A percentile compares a stretch with the other conserved stretches of the same genome.
phyloP scores from a whole-genome alignment of 179 eudicot species.

The Sideroxylon spinosum region DNA sequence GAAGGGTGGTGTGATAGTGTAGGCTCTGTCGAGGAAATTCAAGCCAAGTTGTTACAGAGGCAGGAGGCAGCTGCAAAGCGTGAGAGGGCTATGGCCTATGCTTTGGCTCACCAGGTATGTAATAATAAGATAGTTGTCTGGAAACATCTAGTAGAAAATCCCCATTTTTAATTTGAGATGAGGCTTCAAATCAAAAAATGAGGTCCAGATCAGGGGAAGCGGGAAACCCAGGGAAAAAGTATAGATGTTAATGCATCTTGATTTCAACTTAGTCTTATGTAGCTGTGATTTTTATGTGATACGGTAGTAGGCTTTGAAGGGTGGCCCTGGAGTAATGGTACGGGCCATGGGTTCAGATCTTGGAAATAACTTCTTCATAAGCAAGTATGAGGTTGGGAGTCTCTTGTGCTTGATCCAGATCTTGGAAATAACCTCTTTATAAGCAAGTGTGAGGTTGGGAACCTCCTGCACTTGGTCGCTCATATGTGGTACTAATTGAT shows the following conservation, averaged over 20 bases:
- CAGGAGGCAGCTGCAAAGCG: conserved; percentile 60
- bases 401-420: too few species aligned
- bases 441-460: too few species aligned
- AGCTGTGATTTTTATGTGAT: too few species aligned
- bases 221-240: background rate
- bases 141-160: background rate
- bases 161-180: background rate
- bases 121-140: background rate
- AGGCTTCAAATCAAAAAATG: background rate
- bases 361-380: too few species aligned
- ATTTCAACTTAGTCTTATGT: background rate
- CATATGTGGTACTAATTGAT: too few species aligned
- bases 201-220: background rate
- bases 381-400: too few species aligned
- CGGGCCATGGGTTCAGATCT: too few species aligned
- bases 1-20: conserved; percentile 75
- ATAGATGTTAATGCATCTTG: background rate
- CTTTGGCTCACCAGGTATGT: conserved; percentile 72
- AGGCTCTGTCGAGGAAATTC: conserved; percentile 69
- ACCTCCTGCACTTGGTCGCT: too few species aligned
- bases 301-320: too few species aligned
- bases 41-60: conserved; percentile 48
- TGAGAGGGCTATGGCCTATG: conserved; percentile 80
- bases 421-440: too few species aligned
- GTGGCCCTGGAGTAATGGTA: too few species aligned